Evolutionary conservation across 2,329 filamentous ascomycete species (phyloP).

Genomic region (Fusarium luffae): DNA sequence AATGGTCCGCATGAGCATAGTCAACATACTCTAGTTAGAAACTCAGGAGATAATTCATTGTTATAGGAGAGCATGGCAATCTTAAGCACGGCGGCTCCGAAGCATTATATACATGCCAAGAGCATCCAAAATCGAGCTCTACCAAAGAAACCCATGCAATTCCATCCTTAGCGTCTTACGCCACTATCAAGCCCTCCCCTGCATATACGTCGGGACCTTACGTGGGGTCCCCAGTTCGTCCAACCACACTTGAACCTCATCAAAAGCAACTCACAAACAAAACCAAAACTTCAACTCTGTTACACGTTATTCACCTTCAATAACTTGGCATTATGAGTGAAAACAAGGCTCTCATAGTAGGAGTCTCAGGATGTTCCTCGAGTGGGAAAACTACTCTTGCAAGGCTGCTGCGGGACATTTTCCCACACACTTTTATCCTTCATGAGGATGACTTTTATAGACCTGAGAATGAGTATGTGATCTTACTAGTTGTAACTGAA

Average conservation of each 20-base stretch:
- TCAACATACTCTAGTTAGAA: too few species aligned
- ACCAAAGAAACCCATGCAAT: constrained; percentile 8
- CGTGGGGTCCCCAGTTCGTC: constrained; percentile 1
- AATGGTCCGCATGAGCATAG: neutral
- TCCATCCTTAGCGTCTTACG: constrained; percentile 4
- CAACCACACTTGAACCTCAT: neutral
- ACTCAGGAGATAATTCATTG: neutral
- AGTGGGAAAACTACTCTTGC: constrained; percentile 96
- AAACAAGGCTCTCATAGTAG: constrained; percentile 73
- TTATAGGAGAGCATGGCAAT: neutral
- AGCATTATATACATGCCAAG: neutral
- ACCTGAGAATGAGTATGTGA: constrained; percentile 74
- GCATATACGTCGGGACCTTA: constrained; percentile 1
- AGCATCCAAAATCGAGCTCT: neutral
- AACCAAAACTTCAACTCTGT: neutral
- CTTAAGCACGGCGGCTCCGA: neutral
- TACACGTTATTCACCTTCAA: neutral
- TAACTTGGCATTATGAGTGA: constrained; percentile 46
- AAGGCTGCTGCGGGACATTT: constrained; percentile 83
- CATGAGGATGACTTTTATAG: constrained; percentile 98
- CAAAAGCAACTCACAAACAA: constrained; percentile 8
- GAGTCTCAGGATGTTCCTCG: constrained; percentile 89
- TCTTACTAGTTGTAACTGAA: too few species aligned
- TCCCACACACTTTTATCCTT: constrained; percentile 81
- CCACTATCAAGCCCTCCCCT: constrained; percentile 26